phyloP scores from a whole-genome alignment of 306 rosid species.

The Inga laurina region DNA sequence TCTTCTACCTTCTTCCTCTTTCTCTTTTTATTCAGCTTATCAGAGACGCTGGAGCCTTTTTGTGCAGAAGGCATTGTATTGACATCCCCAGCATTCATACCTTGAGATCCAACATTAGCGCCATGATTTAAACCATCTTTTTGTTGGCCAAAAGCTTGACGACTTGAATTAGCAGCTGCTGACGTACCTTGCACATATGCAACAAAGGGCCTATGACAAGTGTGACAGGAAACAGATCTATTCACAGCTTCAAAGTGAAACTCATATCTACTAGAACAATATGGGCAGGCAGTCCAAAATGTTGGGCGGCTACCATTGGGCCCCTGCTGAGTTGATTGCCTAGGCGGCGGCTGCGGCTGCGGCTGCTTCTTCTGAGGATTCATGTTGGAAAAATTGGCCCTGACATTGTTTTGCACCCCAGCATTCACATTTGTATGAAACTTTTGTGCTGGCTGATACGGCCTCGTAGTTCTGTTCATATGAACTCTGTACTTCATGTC shows the following conservation, averaged over 20 bases:
- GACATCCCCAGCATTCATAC: slow-evolving; percentile 36
- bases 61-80: slow-evolving; percentile 33
- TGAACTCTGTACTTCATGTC: slow-evolving; percentile 55
- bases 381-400: slow-evolving; percentile 42
- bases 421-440: slow-evolving; percentile 41
- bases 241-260: slow-evolving; percentile 54
- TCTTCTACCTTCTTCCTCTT: slow-evolving; percentile 51
- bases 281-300: slow-evolving; percentile 83
- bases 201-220: slow-evolving; percentile 57
- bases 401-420: slow-evolving; percentile 48
- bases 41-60: slow-evolving; percentile 31
- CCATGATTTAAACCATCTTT: slow-evolving; percentile 38
- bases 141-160: slow-evolving; percentile 48
- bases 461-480: slow-evolving; percentile 36
- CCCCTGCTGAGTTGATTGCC: slow-evolving; percentile 52
- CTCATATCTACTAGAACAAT: slow-evolving; percentile 64
- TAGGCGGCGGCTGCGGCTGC: slow-evolving; percentile 27
- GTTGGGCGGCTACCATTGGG: slow-evolving; percentile 43
- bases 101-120: slow-evolving; percentile 44
- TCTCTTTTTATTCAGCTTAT: slow-evolving; percentile 53
- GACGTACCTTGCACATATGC: slow-evolving; percentile 51
- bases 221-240: slow-evolving; percentile 70
- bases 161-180: slow-evolving; percentile 44
- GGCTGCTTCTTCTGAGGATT: slow-evolving; percentile 42
- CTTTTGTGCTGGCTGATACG: slow-evolving; percentile 46